Conservation (phyloP, 306 rosid species). For the Fagus sylvatica region DNA sequence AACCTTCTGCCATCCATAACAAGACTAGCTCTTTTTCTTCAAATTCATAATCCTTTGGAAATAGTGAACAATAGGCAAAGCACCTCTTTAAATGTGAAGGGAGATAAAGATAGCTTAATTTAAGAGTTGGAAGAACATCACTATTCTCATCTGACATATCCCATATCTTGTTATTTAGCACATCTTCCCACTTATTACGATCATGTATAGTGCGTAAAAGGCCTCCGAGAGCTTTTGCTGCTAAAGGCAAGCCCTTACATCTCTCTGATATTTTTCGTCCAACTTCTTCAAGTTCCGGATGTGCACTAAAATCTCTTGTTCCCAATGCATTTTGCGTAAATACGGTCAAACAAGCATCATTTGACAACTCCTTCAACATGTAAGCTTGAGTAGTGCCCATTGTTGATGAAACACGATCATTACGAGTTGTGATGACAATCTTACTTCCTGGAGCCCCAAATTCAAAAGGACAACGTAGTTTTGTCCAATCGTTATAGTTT, state of each 20-base stretch:
- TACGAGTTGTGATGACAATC: neutral
- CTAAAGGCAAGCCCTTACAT: neutral
- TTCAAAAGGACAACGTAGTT: neutral
- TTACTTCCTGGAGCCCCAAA: slow-evolving; percentile 2
- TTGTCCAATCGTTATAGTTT: neutral
- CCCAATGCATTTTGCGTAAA: slow-evolving; percentile 6
- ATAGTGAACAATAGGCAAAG: slow-evolving; percentile 11
- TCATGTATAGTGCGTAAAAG: neutral
- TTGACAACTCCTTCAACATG: neutral
- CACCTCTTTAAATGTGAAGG: neutral
- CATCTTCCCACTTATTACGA: neutral
- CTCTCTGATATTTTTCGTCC: neutral
- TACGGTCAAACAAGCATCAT: neutral
- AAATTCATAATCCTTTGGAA: neutral
- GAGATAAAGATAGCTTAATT: slow-evolving; percentile 4
- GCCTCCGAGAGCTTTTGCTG: neutral
- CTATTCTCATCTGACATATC: neutral
- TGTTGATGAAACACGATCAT: neutral
- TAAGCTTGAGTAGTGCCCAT: neutral
- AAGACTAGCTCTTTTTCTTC: neutral
- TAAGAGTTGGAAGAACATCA: neutral
- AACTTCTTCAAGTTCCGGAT: neutral
- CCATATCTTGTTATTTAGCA: neutral
- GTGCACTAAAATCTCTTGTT: neutral
- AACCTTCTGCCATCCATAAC: neutral